These are phyloP conservation scores for Boletus subcaerulescens DNA, from an alignment of 768 basidiomycete genomes.

Conservation along the genomic window DNA sequence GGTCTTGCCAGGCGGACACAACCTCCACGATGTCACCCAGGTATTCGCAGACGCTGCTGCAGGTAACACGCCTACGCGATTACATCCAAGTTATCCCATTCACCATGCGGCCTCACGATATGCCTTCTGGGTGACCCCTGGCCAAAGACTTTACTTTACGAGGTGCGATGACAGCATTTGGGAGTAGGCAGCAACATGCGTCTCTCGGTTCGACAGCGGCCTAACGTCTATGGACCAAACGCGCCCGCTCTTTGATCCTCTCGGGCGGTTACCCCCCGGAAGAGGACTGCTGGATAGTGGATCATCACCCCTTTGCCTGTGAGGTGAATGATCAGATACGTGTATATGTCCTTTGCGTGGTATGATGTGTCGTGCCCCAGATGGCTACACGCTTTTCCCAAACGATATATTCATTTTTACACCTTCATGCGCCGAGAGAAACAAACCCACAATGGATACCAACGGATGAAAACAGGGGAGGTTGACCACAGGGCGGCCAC, in stretches of 20 bases:
- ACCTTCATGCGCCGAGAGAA: conserved; percentile 61
- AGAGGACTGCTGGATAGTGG: conserved; percentile 87
- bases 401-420: conserved; percentile 76
- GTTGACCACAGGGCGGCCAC: conserved; percentile 48
- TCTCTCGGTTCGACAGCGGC: conserved; percentile 79
- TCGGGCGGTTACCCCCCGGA: conserved; percentile 60
- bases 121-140: too few relatives aligned
- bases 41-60: too few relatives aligned
- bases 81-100: too few relatives aligned
- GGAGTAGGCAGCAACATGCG: conserved; percentile 39
- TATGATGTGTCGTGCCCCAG: conserved; percentile 39
- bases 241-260: conserved; percentile 57
- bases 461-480: conserved; percentile 12
- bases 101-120: too few relatives aligned
- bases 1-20: too few relatives aligned
- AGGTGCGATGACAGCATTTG: too few relatives aligned
- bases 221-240: conserved; percentile 44
- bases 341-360: conserved; percentile 5
- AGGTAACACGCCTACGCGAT: too few relatives aligned
- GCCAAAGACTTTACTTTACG: too few relatives aligned
- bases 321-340: conserved; percentile 54
- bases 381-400: conserved; percentile 88
- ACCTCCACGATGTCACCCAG: too few relatives aligned
- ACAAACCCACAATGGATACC: conserved; percentile 55
- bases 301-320: conserved; percentile 69